Base-by-base conservation (phyloP, 1,284 basidiomycete species). In the Stygiomarasmius scandens region DNA sequence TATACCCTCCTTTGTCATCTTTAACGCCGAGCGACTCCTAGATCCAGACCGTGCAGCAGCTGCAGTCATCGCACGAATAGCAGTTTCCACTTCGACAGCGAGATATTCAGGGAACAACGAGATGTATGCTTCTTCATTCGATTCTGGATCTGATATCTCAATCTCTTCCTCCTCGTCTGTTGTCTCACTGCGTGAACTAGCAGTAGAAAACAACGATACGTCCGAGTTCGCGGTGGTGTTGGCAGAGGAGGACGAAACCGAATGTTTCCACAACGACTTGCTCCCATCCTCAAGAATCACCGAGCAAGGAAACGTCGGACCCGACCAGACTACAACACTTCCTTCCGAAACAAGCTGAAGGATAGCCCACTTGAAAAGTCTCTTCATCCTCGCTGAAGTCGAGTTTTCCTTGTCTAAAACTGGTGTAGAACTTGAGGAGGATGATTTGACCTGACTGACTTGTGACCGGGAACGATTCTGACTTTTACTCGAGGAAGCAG, bases 261-360 rank as follows among this genome's bases (percentile, higher is more conserved):
- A 64, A 41, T 70, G 69, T 54, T 76, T 81, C 82, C 84, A 86
- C 16, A 82, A 64, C 2, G 60, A 43, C 9, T 16, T 62, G 52
- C 67, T 63, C 10, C 43, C 58, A 25, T 55, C 45, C n/a, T 46
- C 19, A 6, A 41, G 25, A 11, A 55, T 53, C 12, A 60, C 56
- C 16, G 63, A 54, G 59, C 61, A 68, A 11, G 66, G 64, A 29
- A 75, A 72, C 5, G 74, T 71, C 2, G 82, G 80, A 0, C 86
- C 86, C 56, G 87, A 5, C 84, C 86, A 89, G 2, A 89, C 67
- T 0, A 89, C 74, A 55, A 90, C 83, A 60, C 79, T 82, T 10
- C 89, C 89, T 56, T 90, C 89, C 54, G 81, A 74, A 55, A 83
- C 76, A 19, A 91, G 71, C 65, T 84, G 79, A n/a, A 82, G 71